A percentile compares a stretch with the other conserved stretches of the same genome.
These are phyloP conservation scores for Neoarthrinium moseri DNA, from an alignment of 2,329 filamentous ascomycete species.

Conservation along the genomic window DNA sequence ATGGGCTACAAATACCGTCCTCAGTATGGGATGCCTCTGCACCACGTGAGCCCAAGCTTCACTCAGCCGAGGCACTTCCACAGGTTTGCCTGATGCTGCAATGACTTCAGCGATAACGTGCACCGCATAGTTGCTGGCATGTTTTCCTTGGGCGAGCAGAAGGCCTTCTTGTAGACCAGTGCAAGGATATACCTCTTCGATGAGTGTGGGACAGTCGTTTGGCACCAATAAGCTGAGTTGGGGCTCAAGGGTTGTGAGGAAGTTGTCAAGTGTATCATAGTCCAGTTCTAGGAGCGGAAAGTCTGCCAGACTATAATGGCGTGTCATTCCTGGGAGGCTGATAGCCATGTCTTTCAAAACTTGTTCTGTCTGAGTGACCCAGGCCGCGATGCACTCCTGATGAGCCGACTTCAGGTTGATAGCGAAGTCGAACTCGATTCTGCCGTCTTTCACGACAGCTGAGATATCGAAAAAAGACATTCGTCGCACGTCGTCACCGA, in stretches of 20 bases:
- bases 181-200: conserved; percentile 10
- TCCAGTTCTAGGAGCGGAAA: conserved; percentile 7
- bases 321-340: background rate
- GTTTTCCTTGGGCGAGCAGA: conserved; percentile 6
- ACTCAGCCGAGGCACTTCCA: background rate
- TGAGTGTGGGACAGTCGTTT: background rate
- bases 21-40: conserved; percentile 3
- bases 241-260: background rate
- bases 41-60: conserved; percentile 6
- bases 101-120: conserved; percentile 8
- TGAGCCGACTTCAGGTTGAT: conserved; percentile 7
- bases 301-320: conserved; percentile 6
- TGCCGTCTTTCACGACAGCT: conserved; percentile 3
- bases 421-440: conserved; percentile 4
- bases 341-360: conserved; percentile 2
- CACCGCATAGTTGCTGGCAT: conserved; percentile 9
- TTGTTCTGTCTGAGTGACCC: conserved; percentile 5
- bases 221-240: background rate
- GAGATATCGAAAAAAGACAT: conserved; percentile 7
- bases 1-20: conserved; percentile 9
- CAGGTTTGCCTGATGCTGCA: background rate
- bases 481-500: background rate
- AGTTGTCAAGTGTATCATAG: background rate
- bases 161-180: conserved; percentile 9
- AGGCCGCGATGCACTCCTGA: conserved; percentile 8